Percentiles rank a stretch among this genome's conserved stretches.
Evolutionary conservation across 106 monocot genomes (phyloP).

Genomic region (Agapanthus africanus): DNA sequence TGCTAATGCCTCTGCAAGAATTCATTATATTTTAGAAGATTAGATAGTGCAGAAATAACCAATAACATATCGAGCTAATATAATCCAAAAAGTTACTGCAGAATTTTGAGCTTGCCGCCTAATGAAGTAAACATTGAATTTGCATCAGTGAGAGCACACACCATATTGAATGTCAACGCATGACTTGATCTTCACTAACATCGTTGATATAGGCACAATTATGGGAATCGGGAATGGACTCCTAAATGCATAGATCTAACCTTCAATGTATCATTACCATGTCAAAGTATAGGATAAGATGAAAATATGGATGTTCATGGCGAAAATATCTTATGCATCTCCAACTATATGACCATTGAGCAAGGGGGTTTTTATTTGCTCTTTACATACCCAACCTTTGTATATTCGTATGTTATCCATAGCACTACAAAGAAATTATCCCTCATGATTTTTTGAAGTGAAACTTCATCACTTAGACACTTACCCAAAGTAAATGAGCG

Average conservation of each 20-base stretch:
- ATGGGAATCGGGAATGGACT: no score
- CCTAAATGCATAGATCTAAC: not conserved
- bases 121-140: not conserved
- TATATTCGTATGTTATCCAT: not conserved
- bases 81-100: not conserved
- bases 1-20: constrained; percentile 60
- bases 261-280: not conserved
- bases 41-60: no score
- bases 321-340: not conserved
- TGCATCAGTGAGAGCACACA: not conserved
- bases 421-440: not conserved
- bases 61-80: not conserved
- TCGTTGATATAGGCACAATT: not conserved
- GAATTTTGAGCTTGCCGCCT: not conserved
- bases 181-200: not conserved
- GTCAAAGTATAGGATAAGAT: not conserved
- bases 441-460: not conserved
- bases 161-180: not conserved
- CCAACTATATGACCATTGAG: not conserved
- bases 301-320: not conserved
- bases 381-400: not conserved
- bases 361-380: not conserved
- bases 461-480: not conserved
- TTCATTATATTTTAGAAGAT: not conserved
- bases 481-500: not conserved